phyloP scores from a whole-genome alignment of 495 filamentous ascomycete genomes.

The Xylaria sp. region DNA sequence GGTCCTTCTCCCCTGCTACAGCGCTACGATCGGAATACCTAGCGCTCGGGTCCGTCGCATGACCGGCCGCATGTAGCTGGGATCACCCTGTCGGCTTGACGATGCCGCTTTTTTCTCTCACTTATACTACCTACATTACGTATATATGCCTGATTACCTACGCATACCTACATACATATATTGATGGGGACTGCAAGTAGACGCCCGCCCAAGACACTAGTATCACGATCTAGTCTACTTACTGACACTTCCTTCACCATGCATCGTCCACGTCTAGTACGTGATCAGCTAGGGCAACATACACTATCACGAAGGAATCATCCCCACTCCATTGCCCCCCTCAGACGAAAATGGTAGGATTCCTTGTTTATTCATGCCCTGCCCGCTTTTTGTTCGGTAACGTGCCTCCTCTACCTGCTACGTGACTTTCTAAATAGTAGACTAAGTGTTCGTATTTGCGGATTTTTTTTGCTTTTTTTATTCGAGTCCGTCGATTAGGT shows the following conservation, averaged over 20 bases:
- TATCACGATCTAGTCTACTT: not conserved
- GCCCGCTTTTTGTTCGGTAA: not conserved
- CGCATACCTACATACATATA: too few species aligned
- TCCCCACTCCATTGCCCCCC: not conserved
- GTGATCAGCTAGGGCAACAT: not conserved
- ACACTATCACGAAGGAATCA: not conserved
- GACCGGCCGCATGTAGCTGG: slow-evolving; percentile 1
- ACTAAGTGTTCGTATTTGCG: not conserved
- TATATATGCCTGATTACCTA: too few species aligned
- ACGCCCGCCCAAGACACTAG: not conserved
- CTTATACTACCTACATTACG: too few species aligned
- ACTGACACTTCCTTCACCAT: too few species aligned
- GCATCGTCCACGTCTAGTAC: too few species aligned
- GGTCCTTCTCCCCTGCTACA: slow-evolving; percentile 6
- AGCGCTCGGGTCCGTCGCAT: slow-evolving; percentile 12
- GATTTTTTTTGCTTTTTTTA: too few species aligned
- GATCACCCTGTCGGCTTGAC: not conserved
- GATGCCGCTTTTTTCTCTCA: not conserved
- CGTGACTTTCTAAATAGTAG: not conserved
- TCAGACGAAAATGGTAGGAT: not conserved
- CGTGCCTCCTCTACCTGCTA: not conserved
- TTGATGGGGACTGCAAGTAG: too few species aligned
- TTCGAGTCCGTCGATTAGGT: not conserved
- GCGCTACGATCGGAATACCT: slow-evolving; percentile 15
- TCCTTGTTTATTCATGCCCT: not conserved